A percentile compares a stretch with the other conserved stretches of the same genome.
Conservation (phyloP, 1,284 basidiomycete species). For the Heterobasidion parviporum region DNA sequence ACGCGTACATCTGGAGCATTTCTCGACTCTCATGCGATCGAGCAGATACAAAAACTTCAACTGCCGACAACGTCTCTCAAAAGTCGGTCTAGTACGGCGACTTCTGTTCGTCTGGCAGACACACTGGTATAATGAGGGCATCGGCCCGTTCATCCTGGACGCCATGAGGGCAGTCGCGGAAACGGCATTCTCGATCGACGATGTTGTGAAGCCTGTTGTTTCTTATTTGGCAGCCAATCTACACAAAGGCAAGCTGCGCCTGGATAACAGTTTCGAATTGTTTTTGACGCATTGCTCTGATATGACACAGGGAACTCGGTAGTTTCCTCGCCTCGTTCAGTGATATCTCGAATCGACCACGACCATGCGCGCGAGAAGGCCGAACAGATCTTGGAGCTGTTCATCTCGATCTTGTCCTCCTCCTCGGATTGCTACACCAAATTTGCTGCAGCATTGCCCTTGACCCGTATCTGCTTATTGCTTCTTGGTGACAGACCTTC, state of each 20-base stretch:
- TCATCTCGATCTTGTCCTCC: constrained; percentile 50
- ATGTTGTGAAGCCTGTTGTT: constrained; percentile 76
- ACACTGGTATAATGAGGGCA: constrained; percentile 58
- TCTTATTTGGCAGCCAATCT: constrained; percentile 81
- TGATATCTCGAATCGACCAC: constrained; percentile 45
- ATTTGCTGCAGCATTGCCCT: constrained; percentile 61
- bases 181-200: constrained; percentile 59
- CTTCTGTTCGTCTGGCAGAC: constrained; percentile 78
- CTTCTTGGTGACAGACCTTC: constrained; percentile 65
- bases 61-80: constrained; percentile 56
- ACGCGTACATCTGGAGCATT: constrained; percentile 73
- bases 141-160: constrained; percentile 47
- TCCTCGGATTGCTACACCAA: constrained; percentile 43
- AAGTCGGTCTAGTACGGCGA: constrained; percentile 67
- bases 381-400: constrained; percentile 49
- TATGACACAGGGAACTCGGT: constrained; percentile 19
- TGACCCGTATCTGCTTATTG: constrained; percentile 66
- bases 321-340: constrained; percentile 43
- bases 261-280: neutral
- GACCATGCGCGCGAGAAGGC: constrained; percentile 44
- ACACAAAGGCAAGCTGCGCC: constrained; percentile 48
- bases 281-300: neutral
- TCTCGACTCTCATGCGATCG: constrained; percentile 60
- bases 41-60: constrained; percentile 76
- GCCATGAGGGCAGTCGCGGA: constrained; percentile 50